Evolutionary conservation across 768 basidiomycete species (phyloP), one percentile per base, ranked within the genome.

Genomic region (Agaricus bisporus): DNA sequence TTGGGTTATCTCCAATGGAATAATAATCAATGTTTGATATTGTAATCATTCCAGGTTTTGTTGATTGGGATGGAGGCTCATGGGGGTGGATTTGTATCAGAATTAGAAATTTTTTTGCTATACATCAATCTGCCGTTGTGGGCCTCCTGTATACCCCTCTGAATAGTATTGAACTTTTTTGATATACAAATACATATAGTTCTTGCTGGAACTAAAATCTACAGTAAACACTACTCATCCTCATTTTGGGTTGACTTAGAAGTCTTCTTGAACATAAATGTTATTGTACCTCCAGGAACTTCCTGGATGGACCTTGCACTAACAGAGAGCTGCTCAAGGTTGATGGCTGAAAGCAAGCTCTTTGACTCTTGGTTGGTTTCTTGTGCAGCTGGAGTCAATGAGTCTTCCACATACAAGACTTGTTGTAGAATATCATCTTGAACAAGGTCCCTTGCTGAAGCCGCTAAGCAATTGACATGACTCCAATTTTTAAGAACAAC

Each of bases 401-500:
- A 32, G 7, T 32, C 42, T 8, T 49, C 48, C 14, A 41, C 48
- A 20, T 43, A 42, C 12, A 60, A 35, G 20, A 89, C 69, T 47
- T 69, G 73, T 7, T 77, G 79, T 18, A 93, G 74, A 48, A 90
- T 69, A 22, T 77, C 74, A 65, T 93, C 91, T 45, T 82, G 78
- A 46, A 92, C 73, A 14, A 75, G 66, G 18, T 80, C 73, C 42
- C 65, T 63, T 1, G 76, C 70, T 14, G 68, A 64, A 5, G 69
- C 59, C 42, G 69, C 72, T 17, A 88, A 68, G 63, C 90, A 89
- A 63, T 91, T 82, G 66, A 92, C 79, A 63, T 95, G 93, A 20
- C 78, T 85, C 91, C 92, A 95, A 62, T 89, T 82, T 41, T 81
- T 79, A 29, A 95, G 76, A 4, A 85, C 76, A 5, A 86, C 83